Evolutionary conservation across 2,329 filamentous ascomycete species (phyloP), one percentile per base, ranked within the genome.

Genomic region (Endothia cerciana): DNA sequence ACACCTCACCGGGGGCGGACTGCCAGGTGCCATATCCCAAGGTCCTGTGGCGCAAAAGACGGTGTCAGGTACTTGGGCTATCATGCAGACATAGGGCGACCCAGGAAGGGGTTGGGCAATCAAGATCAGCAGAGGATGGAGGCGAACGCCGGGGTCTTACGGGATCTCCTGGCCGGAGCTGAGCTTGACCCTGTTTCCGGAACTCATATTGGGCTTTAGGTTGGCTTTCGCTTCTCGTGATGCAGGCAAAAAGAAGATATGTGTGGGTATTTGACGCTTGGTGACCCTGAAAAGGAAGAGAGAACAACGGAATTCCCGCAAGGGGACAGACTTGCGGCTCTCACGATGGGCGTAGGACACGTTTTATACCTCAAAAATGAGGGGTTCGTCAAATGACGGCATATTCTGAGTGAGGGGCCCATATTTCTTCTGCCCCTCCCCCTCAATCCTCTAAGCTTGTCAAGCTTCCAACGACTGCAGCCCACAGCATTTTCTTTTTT

Each of bases 121-220:
- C n/a, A 41, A 25, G 38, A 41, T 40, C 55, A 41, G n/a, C n/a
- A 13, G n/a, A 41, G 30, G n/a, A 43, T 28, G 38, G 22, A 19
- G 22, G 25, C 15, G 77, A 60, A 45, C 81, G 81, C 19, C 33
- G 28, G 43, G 49, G 33, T 49, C 66, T 65, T 60, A 68, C 66
- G 88, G 86, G 65, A 91, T 91, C 78, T 87, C 86, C 73, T 86
- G 84, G 70, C 90, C 89, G 63, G 85, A 83, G 79, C 84, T 88
- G 72, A 88, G 83, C 68, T 84, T 86, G 71, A 87, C 84, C 76
- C 85, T 80, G 71, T 75, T 78, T 66, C 80, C 83, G 73, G 80
- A 78, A 73, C 87, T 88, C 86, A 89, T 89, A 5, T 33, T 67
- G 59, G 30, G 19, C 36, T 41, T 28, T 28, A 28, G 25, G n/a